Evolutionary conservation across 2,329 filamentous ascomycete genomes (phyloP).

Genomic region (Beauveria brongniartii): DNA sequence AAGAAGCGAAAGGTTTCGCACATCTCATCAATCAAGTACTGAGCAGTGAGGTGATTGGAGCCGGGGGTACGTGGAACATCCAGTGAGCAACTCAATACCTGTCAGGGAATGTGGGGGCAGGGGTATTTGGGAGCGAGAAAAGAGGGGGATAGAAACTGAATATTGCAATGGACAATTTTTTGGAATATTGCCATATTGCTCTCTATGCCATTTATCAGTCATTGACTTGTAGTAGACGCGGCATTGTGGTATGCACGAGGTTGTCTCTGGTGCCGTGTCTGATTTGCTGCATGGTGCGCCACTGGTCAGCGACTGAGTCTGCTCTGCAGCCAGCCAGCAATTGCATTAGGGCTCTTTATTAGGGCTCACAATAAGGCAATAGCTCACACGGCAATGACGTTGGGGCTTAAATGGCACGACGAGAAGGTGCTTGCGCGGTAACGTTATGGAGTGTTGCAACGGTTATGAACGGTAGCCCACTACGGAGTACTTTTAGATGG

Average conservation of each 20-base stretch:
- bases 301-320: not conserved
- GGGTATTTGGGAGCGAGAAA: not conserved
- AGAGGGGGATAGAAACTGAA: not conserved
- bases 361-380: no score
- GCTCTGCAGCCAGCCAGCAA: no score
- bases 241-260: not conserved
- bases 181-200: not conserved
- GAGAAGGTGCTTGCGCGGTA: not conserved
- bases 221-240: not conserved
- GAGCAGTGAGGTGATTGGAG: no score
- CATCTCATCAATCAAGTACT: no score
- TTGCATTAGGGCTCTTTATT: no score
- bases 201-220: not conserved
- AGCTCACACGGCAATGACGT: not conserved
- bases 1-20: no score
- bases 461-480: not conserved
- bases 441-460: no score
- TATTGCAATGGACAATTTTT: not conserved
- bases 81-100: no score
- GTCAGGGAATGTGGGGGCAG: not conserved
- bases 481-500: not conserved
- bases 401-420: not conserved
- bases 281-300: not conserved
- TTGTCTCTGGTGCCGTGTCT: not conserved
- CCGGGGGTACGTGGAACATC: no score